Conservation (phyloP, 345 rosid genomes). For the Arabidopsis arenosa region DNA sequence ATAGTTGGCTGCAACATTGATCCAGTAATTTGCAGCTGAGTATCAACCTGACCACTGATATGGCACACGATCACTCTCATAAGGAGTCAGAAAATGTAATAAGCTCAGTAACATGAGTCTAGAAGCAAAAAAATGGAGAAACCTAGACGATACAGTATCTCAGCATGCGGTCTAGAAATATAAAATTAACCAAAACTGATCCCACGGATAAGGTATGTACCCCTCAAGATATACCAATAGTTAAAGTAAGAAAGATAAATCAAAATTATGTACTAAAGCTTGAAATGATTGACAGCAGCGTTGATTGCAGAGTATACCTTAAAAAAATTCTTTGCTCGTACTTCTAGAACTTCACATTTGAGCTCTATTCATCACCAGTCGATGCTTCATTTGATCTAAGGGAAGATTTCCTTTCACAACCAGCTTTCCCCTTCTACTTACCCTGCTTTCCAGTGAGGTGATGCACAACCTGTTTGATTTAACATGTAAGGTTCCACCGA, state of each 20-base stretch:
- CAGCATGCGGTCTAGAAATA: neutral
- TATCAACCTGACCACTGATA: conserved; percentile 97
- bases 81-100: conserved; percentile 4
- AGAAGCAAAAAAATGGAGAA: conserved; percentile 4
- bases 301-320: conserved; percentile 54
- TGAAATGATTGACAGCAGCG: conserved; percentile 1
- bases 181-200: conserved; percentile 11
- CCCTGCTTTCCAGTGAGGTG: conserved; percentile 80
- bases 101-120: conserved; percentile 16
- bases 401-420: conserved; percentile 87
- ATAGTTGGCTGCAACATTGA: conserved; percentile 94
- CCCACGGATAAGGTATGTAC: neutral
- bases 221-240: conserved; percentile 3
- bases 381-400: conserved; percentile 77
- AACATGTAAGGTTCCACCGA: conserved; percentile 85
- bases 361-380: conserved; percentile 76
- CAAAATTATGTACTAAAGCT: conserved; percentile 16
- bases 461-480: conserved; percentile 89
- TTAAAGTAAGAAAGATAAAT: neutral
- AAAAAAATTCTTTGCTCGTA: conserved; percentile 86
- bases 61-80: conserved; percentile 25
- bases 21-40: conserved; percentile 89
- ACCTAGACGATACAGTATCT: neutral
- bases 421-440: conserved; percentile 90
- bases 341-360: conserved; percentile 98